phyloP scores from a whole-genome alignment of 2,329 filamentous ascomycete species.

The Beauveria caledonica region DNA sequence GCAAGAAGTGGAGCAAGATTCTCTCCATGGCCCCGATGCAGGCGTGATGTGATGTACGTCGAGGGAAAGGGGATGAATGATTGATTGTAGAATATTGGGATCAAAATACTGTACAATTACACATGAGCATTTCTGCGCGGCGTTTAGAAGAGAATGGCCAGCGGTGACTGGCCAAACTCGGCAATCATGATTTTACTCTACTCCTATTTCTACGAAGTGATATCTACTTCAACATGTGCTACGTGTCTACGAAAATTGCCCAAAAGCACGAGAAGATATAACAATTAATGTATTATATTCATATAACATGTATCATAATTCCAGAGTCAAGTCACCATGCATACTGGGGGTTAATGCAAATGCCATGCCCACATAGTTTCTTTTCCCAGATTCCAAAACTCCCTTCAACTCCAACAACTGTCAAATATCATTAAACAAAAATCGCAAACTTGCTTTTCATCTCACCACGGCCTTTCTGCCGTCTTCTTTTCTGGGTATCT shows the following conservation, averaged over 20 bases:
- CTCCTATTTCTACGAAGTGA: not conserved
- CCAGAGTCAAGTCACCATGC: not conserved
- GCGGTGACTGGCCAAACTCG: not conserved
- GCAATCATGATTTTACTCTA: conserved; percentile 5
- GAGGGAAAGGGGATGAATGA: not conserved
- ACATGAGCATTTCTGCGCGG: conserved; percentile 25
- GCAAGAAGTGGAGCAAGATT: conserved; percentile 98
- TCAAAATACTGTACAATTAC: conserved; percentile 20
- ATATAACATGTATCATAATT: not conserved
- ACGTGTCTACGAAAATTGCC: not conserved
- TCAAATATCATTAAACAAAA: not conserved
- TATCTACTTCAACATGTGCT: not conserved
- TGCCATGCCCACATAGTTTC: not conserved
- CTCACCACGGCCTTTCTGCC: not conserved
- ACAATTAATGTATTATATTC: not conserved
- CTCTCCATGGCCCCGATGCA: conserved; percentile 79
- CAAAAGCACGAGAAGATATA: not conserved
- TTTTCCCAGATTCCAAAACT: not conserved
- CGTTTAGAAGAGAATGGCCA: conserved; percentile 21
- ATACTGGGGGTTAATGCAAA: not conserved
- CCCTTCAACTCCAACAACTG: not conserved
- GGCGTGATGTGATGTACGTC: conserved; percentile 35
- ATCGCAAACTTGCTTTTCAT: not conserved
- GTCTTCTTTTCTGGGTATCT: conserved; percentile 8
- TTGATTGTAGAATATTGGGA: too few relatives aligned